Evolutionary conservation across 352 stramenopile genomes (phyloP).

Genomic region (Blastocystis sp.): DNA sequence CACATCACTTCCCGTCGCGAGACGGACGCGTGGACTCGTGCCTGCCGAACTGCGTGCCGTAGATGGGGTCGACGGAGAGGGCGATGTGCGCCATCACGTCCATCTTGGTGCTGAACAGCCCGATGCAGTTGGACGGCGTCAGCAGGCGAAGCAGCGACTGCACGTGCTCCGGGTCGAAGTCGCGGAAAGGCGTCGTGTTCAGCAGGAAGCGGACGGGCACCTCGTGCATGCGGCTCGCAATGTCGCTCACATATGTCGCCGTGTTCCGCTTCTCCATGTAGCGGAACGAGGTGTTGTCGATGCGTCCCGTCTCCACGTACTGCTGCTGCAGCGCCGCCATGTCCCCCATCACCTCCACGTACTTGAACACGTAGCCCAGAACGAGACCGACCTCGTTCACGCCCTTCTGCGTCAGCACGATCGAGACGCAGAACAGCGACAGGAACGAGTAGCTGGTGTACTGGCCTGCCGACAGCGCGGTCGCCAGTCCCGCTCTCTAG

Average conservation of each 20-base stretch:
- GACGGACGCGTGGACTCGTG: background rate
- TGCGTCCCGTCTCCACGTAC: slow-evolving; percentile 7
- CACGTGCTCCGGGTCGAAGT: slow-evolving; percentile 9
- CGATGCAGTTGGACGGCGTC: background rate
- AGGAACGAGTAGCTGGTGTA: background rate
- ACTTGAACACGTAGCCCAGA: slow-evolving; percentile 12
- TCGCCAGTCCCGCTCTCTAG: slow-evolving; percentile 50
- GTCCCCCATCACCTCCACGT: background rate
- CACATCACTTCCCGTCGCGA: background rate
- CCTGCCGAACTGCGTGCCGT: background rate
- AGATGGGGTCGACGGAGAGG: slow-evolving; percentile 2
- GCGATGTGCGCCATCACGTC: background rate
- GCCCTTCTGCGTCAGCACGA: slow-evolving; percentile 29
- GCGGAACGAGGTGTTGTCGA: slow-evolving; percentile 25
- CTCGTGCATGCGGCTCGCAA: slow-evolving; percentile 1
- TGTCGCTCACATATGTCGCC: background rate
- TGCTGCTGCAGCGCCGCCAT: background rate
- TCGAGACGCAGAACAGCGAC: slow-evolving; percentile 25
- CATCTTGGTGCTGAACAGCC: background rate
- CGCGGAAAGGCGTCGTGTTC: slow-evolving; percentile 17
- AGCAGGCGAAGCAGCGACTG: background rate
- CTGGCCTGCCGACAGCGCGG: background rate
- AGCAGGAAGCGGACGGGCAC: slow-evolving; percentile 40
- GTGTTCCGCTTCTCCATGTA: slow-evolving; percentile 47
- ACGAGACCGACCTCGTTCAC: background rate